A percentile compares a stretch with the other conserved stretches of the same genome.
Evolutionary conservation across 306 rosid species (phyloP).

Genomic region (Begonia masoniana): DNA sequence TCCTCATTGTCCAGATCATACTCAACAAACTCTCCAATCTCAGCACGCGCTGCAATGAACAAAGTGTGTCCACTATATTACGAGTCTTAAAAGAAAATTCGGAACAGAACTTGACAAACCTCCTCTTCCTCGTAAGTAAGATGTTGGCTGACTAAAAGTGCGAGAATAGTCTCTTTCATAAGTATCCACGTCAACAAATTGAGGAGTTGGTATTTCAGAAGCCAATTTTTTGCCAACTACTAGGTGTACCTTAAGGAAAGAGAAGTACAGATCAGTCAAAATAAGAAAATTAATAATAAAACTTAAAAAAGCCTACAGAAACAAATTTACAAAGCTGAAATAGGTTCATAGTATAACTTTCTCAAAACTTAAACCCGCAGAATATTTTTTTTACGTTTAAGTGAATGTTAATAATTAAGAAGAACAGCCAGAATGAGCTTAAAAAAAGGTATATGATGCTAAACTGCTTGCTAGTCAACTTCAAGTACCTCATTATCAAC

Average conservation of each 20-base stretch:
- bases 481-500: slow-evolving; percentile 12
- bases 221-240: slow-evolving; percentile 46
- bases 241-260: slow-evolving; percentile 30
- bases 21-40: slow-evolving; percentile 95
- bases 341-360: no score
- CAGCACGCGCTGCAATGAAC: slow-evolving; percentile 60
- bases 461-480: neutral
- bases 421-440: no score
- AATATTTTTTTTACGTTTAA: no score
- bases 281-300: neutral
- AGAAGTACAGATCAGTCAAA: neutral
- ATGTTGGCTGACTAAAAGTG: slow-evolving; percentile 70
- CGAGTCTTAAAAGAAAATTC: neutral
- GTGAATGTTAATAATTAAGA: no score
- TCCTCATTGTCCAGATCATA: slow-evolving; percentile 92
- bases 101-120: slow-evolving; percentile 25
- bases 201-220: slow-evolving; percentile 84
- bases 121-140: slow-evolving; percentile 91
- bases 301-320: neutral
- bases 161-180: slow-evolving; percentile 87
- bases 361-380: no score
- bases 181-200: slow-evolving; percentile 75
- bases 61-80: neutral
- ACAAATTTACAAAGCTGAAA: no score
- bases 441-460: neutral